Conservation (phyloP, 192 early-diverging fungal species). For the Backusella luteola region DNA sequence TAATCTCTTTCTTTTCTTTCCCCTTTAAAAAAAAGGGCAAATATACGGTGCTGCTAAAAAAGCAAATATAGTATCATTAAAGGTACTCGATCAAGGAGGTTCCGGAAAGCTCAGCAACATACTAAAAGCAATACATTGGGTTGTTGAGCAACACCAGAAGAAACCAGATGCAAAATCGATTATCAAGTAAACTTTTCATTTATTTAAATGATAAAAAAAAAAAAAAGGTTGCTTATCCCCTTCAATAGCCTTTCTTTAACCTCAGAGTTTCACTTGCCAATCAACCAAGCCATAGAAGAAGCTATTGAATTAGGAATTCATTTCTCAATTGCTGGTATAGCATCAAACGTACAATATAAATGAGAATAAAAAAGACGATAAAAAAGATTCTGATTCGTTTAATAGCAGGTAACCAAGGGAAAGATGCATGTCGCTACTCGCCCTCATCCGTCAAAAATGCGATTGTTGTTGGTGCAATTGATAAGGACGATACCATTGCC, state of each 20-base stretch:
- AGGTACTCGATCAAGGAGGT: constrained; percentile 43
- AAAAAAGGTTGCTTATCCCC: neutral
- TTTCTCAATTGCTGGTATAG: constrained; percentile 41
- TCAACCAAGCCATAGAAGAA: constrained; percentile 40
- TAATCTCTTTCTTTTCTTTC: neutral
- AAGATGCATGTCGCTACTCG: constrained; percentile 50
- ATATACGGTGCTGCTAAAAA: constrained; percentile 56
- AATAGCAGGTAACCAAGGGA: constrained; percentile 49
- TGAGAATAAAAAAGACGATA: neutral
- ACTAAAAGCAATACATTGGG: constrained; percentile 47
- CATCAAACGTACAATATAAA: neutral
- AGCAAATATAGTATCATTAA: constrained; percentile 48
- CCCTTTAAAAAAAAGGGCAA: constrained; percentile 7
- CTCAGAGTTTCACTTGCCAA: constrained; percentile 37
- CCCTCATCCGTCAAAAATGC: constrained; percentile 47
- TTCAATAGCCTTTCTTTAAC: constrained; percentile 33
- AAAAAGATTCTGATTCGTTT: neutral
- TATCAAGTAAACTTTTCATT: neutral
- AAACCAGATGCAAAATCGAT: neutral
- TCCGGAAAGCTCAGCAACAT: constrained; percentile 41
- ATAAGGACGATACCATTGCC: constrained; percentile 51
- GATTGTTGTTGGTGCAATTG: constrained; percentile 56
- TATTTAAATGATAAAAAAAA: neutral
- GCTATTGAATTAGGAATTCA: constrained; percentile 44
- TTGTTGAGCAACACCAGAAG: constrained; percentile 28